These are phyloP conservation scores for Ganoderma boninense DNA, from an alignment of 1,284 basidiomycete genomes.

Conservation along the genomic window DNA sequence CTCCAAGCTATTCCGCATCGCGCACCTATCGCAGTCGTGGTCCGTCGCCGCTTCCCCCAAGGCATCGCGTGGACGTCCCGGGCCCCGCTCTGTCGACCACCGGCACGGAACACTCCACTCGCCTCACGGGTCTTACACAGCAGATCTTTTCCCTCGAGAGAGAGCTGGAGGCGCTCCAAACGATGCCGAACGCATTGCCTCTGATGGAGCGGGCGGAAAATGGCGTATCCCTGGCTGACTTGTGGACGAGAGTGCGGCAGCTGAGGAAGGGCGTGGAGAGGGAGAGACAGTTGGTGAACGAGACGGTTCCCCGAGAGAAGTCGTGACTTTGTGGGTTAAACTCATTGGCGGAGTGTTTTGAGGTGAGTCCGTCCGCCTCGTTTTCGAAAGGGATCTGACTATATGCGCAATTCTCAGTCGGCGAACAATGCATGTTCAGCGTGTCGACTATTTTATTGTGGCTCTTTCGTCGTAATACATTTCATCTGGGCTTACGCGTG, in stretches of 20 bases:
- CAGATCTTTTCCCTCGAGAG: constrained; percentile 25
- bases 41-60: constrained; percentile 4
- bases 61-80: constrained; percentile 26
- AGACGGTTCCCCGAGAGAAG: constrained; percentile 19
- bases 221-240: background rate
- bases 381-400: background rate
- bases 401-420: background rate
- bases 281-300: constrained; percentile 18
- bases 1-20: background rate
- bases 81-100: constrained; percentile 26
- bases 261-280: constrained; percentile 19
- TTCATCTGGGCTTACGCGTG: background rate
- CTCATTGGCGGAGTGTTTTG: background rate
- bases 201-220: background rate
- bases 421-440: background rate
- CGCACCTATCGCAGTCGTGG: background rate
- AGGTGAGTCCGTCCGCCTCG: background rate
- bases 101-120: constrained; percentile 24
- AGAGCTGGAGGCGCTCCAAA: constrained; percentile 12
- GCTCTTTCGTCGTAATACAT: background rate
- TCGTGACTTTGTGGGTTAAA: background rate
- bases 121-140: constrained; percentile 19
- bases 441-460: background rate
- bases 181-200: constrained; percentile 1
- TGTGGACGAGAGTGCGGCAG: constrained; percentile 9